A percentile compares a stretch with the other conserved stretches of the same genome.
phyloP scores from a whole-genome alignment of 768 basidiomycete genomes.

The Phylloporus arenicola region DNA sequence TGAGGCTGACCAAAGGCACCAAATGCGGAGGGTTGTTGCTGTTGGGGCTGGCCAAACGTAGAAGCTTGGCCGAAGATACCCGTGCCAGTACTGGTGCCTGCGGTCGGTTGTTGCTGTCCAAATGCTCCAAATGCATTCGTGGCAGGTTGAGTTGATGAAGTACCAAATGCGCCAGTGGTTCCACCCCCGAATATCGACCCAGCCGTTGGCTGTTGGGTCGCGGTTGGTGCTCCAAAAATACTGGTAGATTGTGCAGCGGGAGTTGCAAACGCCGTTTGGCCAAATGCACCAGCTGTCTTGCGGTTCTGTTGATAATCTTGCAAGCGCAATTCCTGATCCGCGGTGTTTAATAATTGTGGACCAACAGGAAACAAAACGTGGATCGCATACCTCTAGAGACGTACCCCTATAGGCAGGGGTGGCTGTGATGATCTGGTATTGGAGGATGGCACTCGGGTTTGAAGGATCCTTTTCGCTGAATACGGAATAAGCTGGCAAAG shows the following conservation, averaged over 20 bases:
- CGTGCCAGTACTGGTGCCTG: conserved; percentile 28
- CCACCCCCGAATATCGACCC: conserved; percentile 29
- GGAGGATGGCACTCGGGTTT: conserved; percentile 42
- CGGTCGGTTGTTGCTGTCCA: conserved; percentile 34
- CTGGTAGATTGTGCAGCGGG: conserved; percentile 22
- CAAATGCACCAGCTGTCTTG: conserved; percentile 65
- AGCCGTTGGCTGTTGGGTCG: conserved; percentile 26
- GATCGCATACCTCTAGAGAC: conserved; percentile 59
- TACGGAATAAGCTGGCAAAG: conserved; percentile 56
- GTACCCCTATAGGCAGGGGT: conserved; percentile 74
- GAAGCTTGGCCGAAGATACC: conserved; percentile 40
- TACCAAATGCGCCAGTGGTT: conserved; percentile 19
- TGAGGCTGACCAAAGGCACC: conserved; percentile 47
- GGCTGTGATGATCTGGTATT: conserved; percentile 79
- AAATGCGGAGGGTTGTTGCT: conserved; percentile 37
- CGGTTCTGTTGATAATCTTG: conserved; percentile 75
- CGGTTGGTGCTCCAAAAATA: conserved; percentile 24
- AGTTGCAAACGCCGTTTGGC: conserved; percentile 35
- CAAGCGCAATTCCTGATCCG: conserved; percentile 57
- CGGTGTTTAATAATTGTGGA: not conserved
- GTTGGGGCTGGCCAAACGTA: conserved; percentile 35
- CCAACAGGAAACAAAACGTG: conserved; percentile 3
- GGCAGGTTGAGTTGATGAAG: conserved; percentile 23
- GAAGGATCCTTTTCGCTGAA: conserved; percentile 63
- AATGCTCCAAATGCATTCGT: conserved; percentile 30